Evolutionary conservation across 352 stramenopile genomes (phyloP).

Genomic region (Phytophthora quininea): DNA sequence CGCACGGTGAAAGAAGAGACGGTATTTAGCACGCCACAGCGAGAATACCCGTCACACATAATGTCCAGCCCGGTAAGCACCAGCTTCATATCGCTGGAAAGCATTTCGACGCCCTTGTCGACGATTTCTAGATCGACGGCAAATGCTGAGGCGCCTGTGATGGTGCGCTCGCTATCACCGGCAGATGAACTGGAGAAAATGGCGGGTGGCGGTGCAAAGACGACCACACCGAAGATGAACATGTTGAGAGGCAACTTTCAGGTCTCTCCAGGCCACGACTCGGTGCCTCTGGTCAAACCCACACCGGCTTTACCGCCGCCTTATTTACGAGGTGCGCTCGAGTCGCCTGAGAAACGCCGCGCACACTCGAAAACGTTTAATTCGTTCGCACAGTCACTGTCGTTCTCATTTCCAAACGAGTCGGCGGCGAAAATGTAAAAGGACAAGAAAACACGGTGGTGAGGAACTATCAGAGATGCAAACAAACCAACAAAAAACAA

Average conservation of each 20-base stretch:
- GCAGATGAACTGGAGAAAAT: conserved; percentile 72
- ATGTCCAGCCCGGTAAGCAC: conserved; percentile 32
- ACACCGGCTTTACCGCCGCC: conserved; percentile 58
- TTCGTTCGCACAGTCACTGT: conserved; percentile 76
- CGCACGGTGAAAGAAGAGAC: conserved; percentile 20
- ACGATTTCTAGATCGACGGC: conserved; percentile 30
- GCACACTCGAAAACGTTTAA: conserved; percentile 84
- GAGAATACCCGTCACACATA: conserved; percentile 30
- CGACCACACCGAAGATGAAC: conserved; percentile 61
- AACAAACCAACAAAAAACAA: conserved; percentile 1
- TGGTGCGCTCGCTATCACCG: conserved; percentile 54
- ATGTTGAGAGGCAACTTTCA: conserved; percentile 67
- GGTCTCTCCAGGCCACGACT: conserved; percentile 33
- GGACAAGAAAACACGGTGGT: conserved; percentile 5
- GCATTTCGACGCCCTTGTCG: conserved; percentile 25
- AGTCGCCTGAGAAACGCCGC: conserved; percentile 70
- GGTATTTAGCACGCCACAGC: conserved; percentile 49
- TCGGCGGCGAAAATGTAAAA: conserved; percentile 29
- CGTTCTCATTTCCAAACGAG: conserved; percentile 56
- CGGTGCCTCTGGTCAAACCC: conserved; percentile 26
- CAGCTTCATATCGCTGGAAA: conserved; percentile 46
- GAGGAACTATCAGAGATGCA: conserved; percentile 11
- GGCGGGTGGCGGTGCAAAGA: conserved; percentile 48
- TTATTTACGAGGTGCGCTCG: conserved; percentile 60
- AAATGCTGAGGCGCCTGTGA: conserved; percentile 22